Conservation (phyloP, 2,329 filamentous ascomycete genomes). For the Ascochyta lentis region DNA sequence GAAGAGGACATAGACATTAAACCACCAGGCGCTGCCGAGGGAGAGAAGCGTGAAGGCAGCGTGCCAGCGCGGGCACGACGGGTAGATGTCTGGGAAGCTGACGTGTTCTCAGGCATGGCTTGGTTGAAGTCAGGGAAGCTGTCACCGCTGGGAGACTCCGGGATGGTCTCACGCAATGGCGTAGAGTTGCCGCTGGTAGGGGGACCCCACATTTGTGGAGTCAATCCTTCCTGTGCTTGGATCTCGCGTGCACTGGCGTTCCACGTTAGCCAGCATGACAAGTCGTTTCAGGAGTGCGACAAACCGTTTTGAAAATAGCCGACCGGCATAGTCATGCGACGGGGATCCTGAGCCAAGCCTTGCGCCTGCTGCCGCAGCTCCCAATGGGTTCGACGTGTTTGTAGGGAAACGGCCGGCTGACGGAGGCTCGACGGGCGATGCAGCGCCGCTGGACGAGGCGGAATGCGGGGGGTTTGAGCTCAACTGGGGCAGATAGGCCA, state of each 20-base stretch:
- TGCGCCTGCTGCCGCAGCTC: constrained; percentile 60
- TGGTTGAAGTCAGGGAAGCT: constrained; percentile 90
- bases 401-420: constrained; percentile 76
- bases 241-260: constrained; percentile 84
- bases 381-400: constrained; percentile 64
- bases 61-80: constrained; percentile 91
- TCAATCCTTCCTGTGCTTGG: constrained; percentile 90
- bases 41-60: constrained; percentile 92
- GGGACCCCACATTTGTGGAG: constrained; percentile 81
- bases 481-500: constrained; percentile 78
- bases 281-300: constrained; percentile 49
- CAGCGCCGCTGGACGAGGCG: constrained; percentile 78
- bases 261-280: constrained; percentile 38
- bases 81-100: constrained; percentile 66
- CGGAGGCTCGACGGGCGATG: constrained; percentile 78
- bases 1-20: constrained; percentile 53
- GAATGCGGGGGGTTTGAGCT: constrained; percentile 73
- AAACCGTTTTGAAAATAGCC: constrained; percentile 93
- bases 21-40: constrained; percentile 69
- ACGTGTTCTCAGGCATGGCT: constrained; percentile 67
- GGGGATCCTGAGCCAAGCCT: constrained; percentile 93
- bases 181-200: constrained; percentile 97
- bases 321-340: constrained; percentile 82
- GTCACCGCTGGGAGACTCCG: constrained; percentile 90
- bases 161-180: constrained; percentile 94